Evolutionary conservation across 345 rosid species (phyloP).

Genomic region (Linum tenue): DNA sequence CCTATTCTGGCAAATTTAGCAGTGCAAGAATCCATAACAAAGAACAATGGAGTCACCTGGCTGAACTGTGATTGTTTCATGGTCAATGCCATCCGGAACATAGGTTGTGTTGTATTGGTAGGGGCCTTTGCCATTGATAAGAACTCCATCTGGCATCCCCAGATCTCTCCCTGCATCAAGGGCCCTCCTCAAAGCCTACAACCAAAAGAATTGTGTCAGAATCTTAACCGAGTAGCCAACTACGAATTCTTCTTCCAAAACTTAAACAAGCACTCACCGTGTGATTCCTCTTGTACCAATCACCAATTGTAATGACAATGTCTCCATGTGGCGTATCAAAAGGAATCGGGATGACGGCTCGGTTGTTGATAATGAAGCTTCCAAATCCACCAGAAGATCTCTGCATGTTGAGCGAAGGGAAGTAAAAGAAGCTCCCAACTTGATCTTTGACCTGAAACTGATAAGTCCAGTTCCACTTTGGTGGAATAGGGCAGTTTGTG

Average conservation of each 20-base stretch:
- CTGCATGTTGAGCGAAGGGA: slow-evolving; percentile 94
- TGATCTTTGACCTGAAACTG: slow-evolving; percentile 99
- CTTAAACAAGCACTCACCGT: slow-evolving; percentile 45
- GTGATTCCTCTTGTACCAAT: slow-evolving; percentile 91
- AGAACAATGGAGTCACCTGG: slow-evolving; percentile 48
- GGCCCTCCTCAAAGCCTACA: slow-evolving; percentile 80
- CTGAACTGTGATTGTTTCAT: slow-evolving; percentile 67
- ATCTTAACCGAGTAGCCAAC: not conserved
- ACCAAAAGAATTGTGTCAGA: slow-evolving; percentile 11
- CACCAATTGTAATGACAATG: slow-evolving; percentile 71
- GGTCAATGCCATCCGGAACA: slow-evolving; percentile 65
- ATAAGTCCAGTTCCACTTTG: slow-evolving; percentile 99
- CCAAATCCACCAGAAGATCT: slow-evolving; percentile 95
- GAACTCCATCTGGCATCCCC: slow-evolving; percentile 96
- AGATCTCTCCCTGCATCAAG: slow-evolving; percentile 87
- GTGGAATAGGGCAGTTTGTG: slow-evolving; percentile 93
- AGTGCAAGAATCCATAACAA: not conserved
- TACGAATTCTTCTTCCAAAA: not conserved
- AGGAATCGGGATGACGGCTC: slow-evolving; percentile 70
- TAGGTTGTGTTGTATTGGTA: slow-evolving; percentile 77
- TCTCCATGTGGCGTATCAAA: slow-evolving; percentile 75
- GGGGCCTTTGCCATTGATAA: slow-evolving; percentile 97
- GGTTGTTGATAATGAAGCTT: slow-evolving; percentile 67
- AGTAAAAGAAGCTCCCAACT: slow-evolving; percentile 95
- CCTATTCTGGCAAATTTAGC: not conserved